Evolutionary conservation across 371 early-diverging fungal species (phyloP).

Genomic region (Actinomortierella ambigua): DNA sequence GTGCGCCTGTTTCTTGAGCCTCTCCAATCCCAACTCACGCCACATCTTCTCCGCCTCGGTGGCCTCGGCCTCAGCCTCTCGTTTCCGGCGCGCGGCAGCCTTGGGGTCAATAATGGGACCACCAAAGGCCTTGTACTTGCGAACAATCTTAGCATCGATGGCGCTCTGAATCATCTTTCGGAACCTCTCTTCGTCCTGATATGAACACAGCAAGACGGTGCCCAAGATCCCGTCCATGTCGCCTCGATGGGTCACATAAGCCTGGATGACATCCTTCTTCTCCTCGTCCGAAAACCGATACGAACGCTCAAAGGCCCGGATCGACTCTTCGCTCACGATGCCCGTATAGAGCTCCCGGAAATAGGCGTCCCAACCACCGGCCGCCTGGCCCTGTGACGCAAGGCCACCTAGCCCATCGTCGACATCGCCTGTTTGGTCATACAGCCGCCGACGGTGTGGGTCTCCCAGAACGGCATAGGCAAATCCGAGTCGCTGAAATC

Average conservation of each 20-base stretch:
- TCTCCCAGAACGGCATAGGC: slow-evolving; percentile 90
- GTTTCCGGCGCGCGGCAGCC: slow-evolving; percentile 57
- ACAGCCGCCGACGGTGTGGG: slow-evolving; percentile 68
- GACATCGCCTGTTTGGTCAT: slow-evolving; percentile 77
- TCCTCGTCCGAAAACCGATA: slow-evolving; percentile 80
- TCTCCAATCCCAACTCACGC: slow-evolving; percentile 52
- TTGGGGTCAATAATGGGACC: slow-evolving; percentile 54
- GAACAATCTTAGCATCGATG: slow-evolving; percentile 61
- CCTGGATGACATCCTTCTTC: slow-evolving; percentile 69
- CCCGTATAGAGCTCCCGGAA: slow-evolving; percentile 85
- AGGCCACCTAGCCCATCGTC: slow-evolving; percentile 46
- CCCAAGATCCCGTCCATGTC: slow-evolving; percentile 75
- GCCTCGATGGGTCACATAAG: slow-evolving; percentile 73
- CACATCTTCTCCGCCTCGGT: slow-evolving; percentile 58
- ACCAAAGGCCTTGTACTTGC: slow-evolving; percentile 56
- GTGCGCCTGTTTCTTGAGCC: slow-evolving; percentile 45
- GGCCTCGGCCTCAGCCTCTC: slow-evolving; percentile 59
- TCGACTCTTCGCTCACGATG: slow-evolving; percentile 75
- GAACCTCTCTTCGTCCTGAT: slow-evolving; percentile 76
- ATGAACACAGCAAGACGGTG: slow-evolving; percentile 63
- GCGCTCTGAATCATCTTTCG: slow-evolving; percentile 65
- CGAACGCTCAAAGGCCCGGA: slow-evolving; percentile 64
- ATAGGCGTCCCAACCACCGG: slow-evolving; percentile 81
- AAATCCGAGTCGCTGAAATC: slow-evolving; percentile 82
- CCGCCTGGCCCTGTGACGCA: slow-evolving; percentile 53